Percentiles rank a stretch among this genome's conserved stretches.
phyloP scores from a whole-genome alignment of 768 basidiomycete species.

The Auriscalpium orientale region DNA sequence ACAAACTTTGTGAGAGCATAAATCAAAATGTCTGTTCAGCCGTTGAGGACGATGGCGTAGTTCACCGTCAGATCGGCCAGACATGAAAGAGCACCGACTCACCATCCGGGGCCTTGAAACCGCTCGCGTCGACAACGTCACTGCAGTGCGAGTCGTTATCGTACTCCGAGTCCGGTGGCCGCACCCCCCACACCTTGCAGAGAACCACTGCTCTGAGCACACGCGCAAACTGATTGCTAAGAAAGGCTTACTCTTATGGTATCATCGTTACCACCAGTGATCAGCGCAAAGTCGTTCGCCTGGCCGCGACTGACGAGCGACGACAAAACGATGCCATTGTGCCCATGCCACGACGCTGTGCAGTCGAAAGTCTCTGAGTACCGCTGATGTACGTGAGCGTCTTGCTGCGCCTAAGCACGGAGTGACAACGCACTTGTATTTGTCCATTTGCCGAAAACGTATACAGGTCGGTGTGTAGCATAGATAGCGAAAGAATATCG shows the following conservation, averaged over 20 bases:
- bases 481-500: conserved; percentile 76
- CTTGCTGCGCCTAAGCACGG: background rate
- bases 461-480: conserved; percentile 50
- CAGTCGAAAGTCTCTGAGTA: conserved; percentile 84
- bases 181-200: conserved; percentile 33
- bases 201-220: background rate
- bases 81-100: background rate
- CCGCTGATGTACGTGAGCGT: conserved; percentile 36
- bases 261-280: conserved; percentile 84
- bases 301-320: conserved; percentile 46
- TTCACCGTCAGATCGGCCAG: too few species aligned
- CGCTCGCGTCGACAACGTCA: conserved; percentile 5
- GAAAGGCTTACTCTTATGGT: conserved; percentile 58
- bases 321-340: conserved; percentile 77
- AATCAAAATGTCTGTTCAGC: conserved; percentile 53
- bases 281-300: conserved; percentile 31
- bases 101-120: conserved; percentile 3
- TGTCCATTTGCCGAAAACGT: conserved; percentile 47
- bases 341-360: conserved; percentile 75
- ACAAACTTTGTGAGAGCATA: conserved; percentile 82
- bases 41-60: background rate
- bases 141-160: background rate
- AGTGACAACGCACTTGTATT: conserved; percentile 46
- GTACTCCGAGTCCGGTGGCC: too few species aligned
- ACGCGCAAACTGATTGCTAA: background rate